Conservation (phyloP, 192 early-diverging fungal genomes). For the Allomyces arbusculus region DNA sequence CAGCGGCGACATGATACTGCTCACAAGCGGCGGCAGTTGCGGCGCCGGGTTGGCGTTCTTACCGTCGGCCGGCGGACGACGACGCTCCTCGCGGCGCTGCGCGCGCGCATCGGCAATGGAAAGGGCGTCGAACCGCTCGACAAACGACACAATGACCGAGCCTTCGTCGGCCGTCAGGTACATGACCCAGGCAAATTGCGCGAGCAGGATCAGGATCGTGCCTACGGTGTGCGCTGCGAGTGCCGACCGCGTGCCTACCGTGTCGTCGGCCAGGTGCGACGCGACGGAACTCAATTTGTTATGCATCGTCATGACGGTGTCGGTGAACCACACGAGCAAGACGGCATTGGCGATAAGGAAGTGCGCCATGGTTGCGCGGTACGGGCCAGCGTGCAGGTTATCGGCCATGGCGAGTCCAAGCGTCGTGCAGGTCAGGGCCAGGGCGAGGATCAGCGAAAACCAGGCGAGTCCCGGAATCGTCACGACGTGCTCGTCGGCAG, state of each 20-base stretch:
- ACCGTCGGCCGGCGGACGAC: neutral
- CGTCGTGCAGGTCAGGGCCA: neutral
- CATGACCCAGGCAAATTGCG: neutral
- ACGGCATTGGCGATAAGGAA: neutral
- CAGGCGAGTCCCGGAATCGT: neutral
- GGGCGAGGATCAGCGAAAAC: neutral
- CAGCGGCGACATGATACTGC: neutral
- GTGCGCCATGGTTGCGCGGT: neutral
- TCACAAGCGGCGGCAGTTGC: neutral
- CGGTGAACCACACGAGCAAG: neutral
- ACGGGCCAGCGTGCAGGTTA: neutral
- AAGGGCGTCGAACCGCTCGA: neutral
- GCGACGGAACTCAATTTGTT: too few species aligned
- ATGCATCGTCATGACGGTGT: neutral
- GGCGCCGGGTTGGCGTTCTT: neutral
- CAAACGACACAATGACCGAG: neutral
- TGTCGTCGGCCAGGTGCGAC: too few species aligned
- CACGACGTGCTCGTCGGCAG: neutral
- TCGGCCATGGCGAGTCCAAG: neutral
- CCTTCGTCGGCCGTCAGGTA: neutral
- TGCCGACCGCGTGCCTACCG: too few species aligned
- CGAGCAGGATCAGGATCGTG: neutral
- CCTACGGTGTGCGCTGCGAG: neutral
- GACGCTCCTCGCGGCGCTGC: neutral
- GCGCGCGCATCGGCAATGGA: neutral